A percentile compares a stretch with the other conserved stretches of the same genome.
Evolutionary conservation across 1,284 basidiomycete genomes (phyloP).

Genomic region (Pseudozyma tsukubaensis): DNA sequence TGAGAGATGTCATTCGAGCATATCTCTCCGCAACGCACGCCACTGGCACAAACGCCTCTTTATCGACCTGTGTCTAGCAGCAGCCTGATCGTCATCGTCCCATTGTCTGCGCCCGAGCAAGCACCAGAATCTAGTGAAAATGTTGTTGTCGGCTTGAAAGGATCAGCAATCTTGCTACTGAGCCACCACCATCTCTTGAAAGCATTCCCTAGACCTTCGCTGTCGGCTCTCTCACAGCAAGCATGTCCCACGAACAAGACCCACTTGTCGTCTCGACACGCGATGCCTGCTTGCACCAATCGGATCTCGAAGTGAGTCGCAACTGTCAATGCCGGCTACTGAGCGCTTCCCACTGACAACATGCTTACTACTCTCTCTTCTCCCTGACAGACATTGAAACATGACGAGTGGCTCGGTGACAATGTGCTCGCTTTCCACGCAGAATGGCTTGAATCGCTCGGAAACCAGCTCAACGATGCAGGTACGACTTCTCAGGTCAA

Average conservation of each 20-base stretch:
- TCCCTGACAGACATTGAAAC: conserved; percentile 23
- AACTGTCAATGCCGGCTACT: no score
- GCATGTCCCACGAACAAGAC: conserved; percentile 19
- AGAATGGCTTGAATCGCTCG: conserved; percentile 41
- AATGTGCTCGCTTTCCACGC: conserved; percentile 48
- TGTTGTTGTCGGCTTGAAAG: no score
- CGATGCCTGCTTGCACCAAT: conserved; percentile 37
- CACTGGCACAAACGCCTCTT: no score
- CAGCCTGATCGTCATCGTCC: no score
- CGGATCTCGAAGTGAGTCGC: conserved; percentile 33
- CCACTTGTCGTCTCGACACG: conserved; percentile 35
- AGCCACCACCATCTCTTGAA: conserved; percentile 1
- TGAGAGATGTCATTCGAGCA: no score
- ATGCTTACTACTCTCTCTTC: background rate
- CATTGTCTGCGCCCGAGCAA: no score
- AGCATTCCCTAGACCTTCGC: background rate
- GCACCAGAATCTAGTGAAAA: no score
- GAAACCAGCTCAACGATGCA: conserved; percentile 5
- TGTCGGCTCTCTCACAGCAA: background rate
- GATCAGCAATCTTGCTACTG: background rate
- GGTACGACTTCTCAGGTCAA: conserved; percentile 14
- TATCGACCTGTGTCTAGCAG: no score
- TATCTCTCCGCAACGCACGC: no score
- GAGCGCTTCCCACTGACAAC: background rate
- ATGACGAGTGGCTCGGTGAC: conserved; percentile 46